Base-by-base conservation (phyloP, 1,284 basidiomycete genomes). In the Tilletia walkeri region DNA sequence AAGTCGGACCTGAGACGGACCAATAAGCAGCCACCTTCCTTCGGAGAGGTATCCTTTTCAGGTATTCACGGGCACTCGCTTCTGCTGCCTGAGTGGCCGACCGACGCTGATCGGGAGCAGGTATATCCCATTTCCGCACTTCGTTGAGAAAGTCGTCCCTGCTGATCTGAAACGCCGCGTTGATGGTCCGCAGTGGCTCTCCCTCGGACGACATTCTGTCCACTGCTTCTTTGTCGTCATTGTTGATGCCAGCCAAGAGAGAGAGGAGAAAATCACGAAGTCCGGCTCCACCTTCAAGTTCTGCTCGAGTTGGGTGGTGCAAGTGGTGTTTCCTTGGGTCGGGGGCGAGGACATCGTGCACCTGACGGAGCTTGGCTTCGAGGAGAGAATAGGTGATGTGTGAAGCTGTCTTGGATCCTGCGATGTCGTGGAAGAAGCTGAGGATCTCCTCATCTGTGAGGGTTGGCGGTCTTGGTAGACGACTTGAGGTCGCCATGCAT, bases 221-320 rank as follows among this genome's bases (percentile, higher is more conserved):
- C 24, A 3, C 30, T 24, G 7, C 34, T 7, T n/a, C 34, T 7
- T 38, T 38, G 7, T 63, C 59, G 14, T 39, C 59, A 16, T 38
- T 16, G 6, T 63, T 38, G 59, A 63, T 24, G 18, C 39, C 61
- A 3, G 66, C 38, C 49, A 70, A n/a, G 39, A 70, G 56, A 9
- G 47, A 34, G 56, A 36, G 5, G 41, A 71, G 59, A 36, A 71
- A 71, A 49, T 14, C 30, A 63, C 61, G 70, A n/a, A 67, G 66
- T 16, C 67, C 67, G 24, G 47, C 34, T 16, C 30, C 36, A 10
- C n/a, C 38, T 67, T 49, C n/a, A 41, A 9, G 30, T 36, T 56
- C 14, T 20, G 30, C 36, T 6, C 48, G 45, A 7, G 1, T 47
- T 6, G 63, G 63, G 47, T 65, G 63, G 7, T 45, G 39, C 41